Percentiles rank a stretch among this genome's conserved stretches.
phyloP scores from a whole-genome alignment of 306 rosid species.

The Prosopis cineraria region DNA sequence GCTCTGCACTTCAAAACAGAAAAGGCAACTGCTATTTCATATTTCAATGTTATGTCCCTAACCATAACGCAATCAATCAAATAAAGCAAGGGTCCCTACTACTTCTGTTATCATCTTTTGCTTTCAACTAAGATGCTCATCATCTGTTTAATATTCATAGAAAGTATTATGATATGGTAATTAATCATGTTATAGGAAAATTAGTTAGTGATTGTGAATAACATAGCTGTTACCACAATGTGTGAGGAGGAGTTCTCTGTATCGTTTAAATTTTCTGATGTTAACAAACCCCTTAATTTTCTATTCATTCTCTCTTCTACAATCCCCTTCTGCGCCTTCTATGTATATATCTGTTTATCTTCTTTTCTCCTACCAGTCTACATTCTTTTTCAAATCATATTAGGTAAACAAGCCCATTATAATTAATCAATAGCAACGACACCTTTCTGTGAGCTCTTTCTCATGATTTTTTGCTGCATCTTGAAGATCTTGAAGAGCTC shows the following conservation, averaged over 20 bases:
- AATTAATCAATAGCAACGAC: conserved; percentile 31
- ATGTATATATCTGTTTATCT: too few species aligned
- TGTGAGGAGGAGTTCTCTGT: not conserved
- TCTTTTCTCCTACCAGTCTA: not conserved
- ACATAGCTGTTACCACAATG: not conserved
- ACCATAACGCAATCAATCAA: conserved; percentile 31
- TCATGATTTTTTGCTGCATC: conserved; percentile 60
- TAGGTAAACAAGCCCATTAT: conserved; percentile 16
- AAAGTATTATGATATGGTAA: not conserved
- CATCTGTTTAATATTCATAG: conserved; percentile 24
- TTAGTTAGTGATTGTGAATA: not conserved
- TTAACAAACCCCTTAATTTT: not conserved
- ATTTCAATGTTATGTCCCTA: conserved; percentile 22
- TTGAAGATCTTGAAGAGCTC: conserved; percentile 75
- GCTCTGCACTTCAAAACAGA: conserved; percentile 25
- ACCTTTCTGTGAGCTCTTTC: conserved; percentile 85
- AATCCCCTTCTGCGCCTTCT: too few species aligned
- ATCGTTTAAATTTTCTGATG: not conserved
- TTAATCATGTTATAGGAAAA: not conserved
- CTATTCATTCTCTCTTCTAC: not conserved
- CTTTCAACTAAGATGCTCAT: conserved; percentile 21
- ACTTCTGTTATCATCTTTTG: conserved; percentile 16
- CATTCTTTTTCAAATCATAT: not conserved
- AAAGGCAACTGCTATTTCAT: conserved; percentile 10
- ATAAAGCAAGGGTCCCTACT: conserved; percentile 19